These are phyloP conservation scores for Candida dendrica DNA, from an alignment of 805 yeast genomes.

Conservation along the genomic window DNA sequence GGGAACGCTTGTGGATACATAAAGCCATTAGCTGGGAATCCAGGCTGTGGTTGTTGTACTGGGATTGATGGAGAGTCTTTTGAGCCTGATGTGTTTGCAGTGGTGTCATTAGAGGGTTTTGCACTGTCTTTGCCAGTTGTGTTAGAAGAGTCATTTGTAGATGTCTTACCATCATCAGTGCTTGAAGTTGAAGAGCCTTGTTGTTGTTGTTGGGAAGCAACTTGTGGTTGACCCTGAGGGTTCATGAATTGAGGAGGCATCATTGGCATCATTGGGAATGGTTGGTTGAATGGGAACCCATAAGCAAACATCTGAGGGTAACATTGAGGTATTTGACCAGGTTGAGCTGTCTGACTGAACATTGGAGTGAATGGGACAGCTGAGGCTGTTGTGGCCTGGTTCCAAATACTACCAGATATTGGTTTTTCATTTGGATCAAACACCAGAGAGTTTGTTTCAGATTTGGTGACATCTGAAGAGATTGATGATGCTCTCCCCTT, in stretches of 20 bases:
- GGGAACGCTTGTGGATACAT: constrained; percentile 23
- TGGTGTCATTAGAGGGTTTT: no score
- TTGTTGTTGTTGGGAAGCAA: constrained; percentile 2
- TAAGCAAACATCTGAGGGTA: constrained; percentile 27
- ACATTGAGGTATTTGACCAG: constrained; percentile 11
- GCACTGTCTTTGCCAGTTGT: background rate
- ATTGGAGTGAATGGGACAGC: constrained; percentile 51
- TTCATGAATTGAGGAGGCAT: constrained; percentile 17
- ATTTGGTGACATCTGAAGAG: constrained; percentile 21
- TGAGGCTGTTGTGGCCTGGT: constrained; percentile 60
- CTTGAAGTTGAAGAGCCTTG: background rate
- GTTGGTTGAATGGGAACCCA: constrained; percentile 27
- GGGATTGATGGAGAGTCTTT: background rate
- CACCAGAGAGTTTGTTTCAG: constrained; percentile 28
- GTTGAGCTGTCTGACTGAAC: constrained; percentile 20
- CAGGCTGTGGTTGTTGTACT: constrained; percentile 12
- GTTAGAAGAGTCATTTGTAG: background rate
- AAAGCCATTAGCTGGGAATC: constrained; percentile 8
- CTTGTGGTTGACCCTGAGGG: constrained; percentile 4
- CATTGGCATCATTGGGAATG: constrained; percentile 28
- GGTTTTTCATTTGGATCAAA: constrained; percentile 22
- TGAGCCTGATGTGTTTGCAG: background rate
- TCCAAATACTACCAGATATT: constrained; percentile 41
- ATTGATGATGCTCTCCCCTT: constrained; percentile 16
- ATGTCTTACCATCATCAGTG: background rate